Base-by-base conservation (phyloP, 768 basidiomycete genomes). In the Tricholoma furcatifolium region DNA sequence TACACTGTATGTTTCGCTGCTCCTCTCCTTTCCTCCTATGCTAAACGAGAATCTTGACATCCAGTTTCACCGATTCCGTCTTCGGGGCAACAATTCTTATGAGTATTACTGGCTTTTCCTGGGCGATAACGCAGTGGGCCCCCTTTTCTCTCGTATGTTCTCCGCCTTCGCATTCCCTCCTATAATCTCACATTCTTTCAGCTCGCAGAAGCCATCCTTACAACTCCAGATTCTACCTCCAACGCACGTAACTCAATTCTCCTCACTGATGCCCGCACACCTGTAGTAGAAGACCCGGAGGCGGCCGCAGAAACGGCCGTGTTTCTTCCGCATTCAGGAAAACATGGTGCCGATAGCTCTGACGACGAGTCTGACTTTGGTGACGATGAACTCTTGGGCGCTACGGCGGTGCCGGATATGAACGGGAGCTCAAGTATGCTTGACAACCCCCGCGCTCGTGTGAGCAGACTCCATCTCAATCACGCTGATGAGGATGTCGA, bases 41-140 rank as follows among this genome's bases (percentile, higher is more conserved):
- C 14, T 24, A 43, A 38, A 27, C 40, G 36, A 15, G 46, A 6
- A 1, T n/a, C 9, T 6, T 49, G 15, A 31, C 23, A 31, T 43
- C 38, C 48, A 96, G 91, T 58, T 80, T 94, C 59, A 87, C 84
- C 2, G 77, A 81, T 8, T 83, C 77, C 14, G 87, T 94, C 0
- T 63, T 63, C 14, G 84, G 87, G 0, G 87, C 92, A 15, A 93
- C 88, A 0, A 51, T 85, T 11, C 77, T 98, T 54, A 82, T 97
- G 46, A 80, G 86, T 7, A 59, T 89, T 11, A 86, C 87, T 6
- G 96, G 96, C 0, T 87, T 97, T 60, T 87, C 90, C n/a, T 97
- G 90, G 91, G 93, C 93, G 5, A 78, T 98, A 47, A 82, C 87
- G 0, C 87, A 88, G 68, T 98, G 95, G 96, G 93, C 86, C 3